phyloP scores from a whole-genome alignment of 2,329 filamentous ascomycete genomes.

The Plectosphaerella cucumerina region DNA sequence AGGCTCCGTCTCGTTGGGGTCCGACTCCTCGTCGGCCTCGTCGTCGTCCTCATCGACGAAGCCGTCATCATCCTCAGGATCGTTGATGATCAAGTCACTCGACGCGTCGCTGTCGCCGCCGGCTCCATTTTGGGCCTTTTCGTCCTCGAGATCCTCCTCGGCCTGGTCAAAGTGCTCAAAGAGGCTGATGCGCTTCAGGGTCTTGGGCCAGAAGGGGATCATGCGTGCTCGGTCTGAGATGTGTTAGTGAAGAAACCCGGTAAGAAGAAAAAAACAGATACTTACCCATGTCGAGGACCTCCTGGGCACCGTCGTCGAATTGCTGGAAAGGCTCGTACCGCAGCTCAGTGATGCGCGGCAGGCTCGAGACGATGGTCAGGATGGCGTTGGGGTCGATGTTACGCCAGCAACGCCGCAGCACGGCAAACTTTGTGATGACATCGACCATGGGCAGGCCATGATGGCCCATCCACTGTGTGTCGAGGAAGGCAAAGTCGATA shows the following conservation, averaged over 20 bases:
- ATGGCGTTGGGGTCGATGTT: conserved; percentile 15
- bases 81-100: background rate
- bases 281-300: conserved; percentile 13
- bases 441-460: conserved; percentile 15
- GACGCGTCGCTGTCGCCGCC: background rate
- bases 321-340: conserved; percentile 17
- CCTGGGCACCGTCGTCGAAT: conserved; percentile 11
- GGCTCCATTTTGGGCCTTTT: background rate
- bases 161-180: conserved; percentile 15
- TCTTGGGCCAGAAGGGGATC: conserved; percentile 15
- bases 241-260: background rate
- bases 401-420: conserved; percentile 16
- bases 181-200: conserved; percentile 14
- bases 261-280: background rate
- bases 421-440: conserved; percentile 12
- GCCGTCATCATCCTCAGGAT: background rate
- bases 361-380: conserved; percentile 14
- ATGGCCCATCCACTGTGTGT: conserved; percentile 12
- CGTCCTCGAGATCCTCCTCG: conserved; percentile 2
- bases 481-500: conserved; percentile 14
- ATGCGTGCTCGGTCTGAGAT: conserved; percentile 11
- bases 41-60: background rate
- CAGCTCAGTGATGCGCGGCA: conserved; percentile 13
- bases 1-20: conserved; percentile 1
- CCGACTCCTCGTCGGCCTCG: background rate